These are phyloP conservation scores for Nothomitra cinnamomea DNA, from an alignment of 2,329 filamentous ascomycete species.

Conservation along the genomic window DNA sequence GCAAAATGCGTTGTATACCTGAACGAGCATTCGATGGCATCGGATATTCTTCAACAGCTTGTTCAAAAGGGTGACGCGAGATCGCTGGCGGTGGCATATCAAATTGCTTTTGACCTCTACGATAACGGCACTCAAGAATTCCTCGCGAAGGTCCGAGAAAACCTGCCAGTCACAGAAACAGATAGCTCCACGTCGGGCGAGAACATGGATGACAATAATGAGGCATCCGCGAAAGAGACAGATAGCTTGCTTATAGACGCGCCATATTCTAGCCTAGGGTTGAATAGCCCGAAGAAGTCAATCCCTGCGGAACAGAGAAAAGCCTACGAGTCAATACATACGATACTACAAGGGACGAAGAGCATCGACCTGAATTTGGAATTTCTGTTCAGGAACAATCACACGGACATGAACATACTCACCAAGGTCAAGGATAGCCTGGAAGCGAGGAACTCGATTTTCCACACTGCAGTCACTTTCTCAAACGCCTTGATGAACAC, in stretches of 20 bases:
- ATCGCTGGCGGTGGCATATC: constrained; percentile 76
- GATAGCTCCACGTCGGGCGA: constrained; percentile 22
- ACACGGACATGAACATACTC: constrained; percentile 75
- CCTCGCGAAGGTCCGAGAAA: constrained; percentile 69
- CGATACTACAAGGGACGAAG: constrained; percentile 70
- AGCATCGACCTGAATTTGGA: constrained; percentile 91
- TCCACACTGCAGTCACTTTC: constrained; percentile 93
- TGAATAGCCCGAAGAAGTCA: constrained; percentile 24
- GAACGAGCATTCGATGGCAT: constrained; percentile 79
- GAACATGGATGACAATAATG: constrained; percentile 27
- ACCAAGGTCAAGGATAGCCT: constrained; percentile 95
- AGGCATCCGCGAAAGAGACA: constrained; percentile 36
- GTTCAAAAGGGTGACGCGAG: constrained; percentile 63
- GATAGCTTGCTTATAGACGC: constrained; percentile 38
- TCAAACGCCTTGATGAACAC: constrained; percentile 99
- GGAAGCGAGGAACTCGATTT: constrained; percentile 92
- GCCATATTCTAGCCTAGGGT: constrained; percentile 17
- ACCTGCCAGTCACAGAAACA: constrained; percentile 42
- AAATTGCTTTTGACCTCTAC: constrained; percentile 95
- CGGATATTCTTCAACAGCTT: constrained; percentile 65
- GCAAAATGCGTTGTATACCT: constrained; percentile 95
- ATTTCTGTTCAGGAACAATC: constrained; percentile 91
- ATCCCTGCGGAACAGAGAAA: constrained; percentile 33
- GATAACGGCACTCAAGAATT: constrained; percentile 99
- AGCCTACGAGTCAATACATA: constrained; percentile 38